Base-by-base conservation (phyloP, 106 monocot species). In the Chionographis japonica region DNA sequence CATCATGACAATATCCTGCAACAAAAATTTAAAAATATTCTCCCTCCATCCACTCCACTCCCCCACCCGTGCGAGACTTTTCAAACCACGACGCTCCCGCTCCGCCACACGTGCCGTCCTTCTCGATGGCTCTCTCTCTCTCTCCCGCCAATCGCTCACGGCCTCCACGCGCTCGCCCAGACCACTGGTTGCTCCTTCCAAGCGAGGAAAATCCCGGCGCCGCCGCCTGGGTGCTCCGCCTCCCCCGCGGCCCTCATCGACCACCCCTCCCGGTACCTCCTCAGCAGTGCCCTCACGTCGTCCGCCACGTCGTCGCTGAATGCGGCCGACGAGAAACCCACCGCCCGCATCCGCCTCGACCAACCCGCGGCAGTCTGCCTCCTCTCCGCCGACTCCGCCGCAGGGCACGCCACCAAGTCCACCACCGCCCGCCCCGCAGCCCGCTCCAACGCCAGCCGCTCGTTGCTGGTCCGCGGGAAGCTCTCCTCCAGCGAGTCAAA, bases 171-270 rank as follows among this genome's bases (percentile, higher is more conserved):
- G 40, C 78, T 87, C 6, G 84, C 79, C 91, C 91, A 91, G 51
- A 91, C 91, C 62, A 91, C 72, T 7, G 87, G 74, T 72, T 87
- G 77, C 52, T 85, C 87, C 77, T 81, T 91, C 91, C 91, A 91
- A 4, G 76, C 62, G 37, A 91, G 75, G 40, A 84, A 85, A 7
- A 87, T 61, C 40, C 91, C 91, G 40, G 78, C 67, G 36, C 64
- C 63, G 40, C 72, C 78, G 4, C 66, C 50, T 9, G 62, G 7
- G 54, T 37, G 57, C 56, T 72, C 78, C 14, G 27, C n/a, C 19
- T 37, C 57, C 18, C 8, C 56, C 6, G 77, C 73, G 38, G 65
- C 14, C 37, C 64, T 46, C 75, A 86, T 72, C 42, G 82, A 76
- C 91, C 91, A 91, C 37, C 87, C 87, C 40, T 91, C 91, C 52